Evolutionary conservation across 176 grass and related monocot genomes (phyloP).

Genomic region (Panicum miliaceum): DNA sequence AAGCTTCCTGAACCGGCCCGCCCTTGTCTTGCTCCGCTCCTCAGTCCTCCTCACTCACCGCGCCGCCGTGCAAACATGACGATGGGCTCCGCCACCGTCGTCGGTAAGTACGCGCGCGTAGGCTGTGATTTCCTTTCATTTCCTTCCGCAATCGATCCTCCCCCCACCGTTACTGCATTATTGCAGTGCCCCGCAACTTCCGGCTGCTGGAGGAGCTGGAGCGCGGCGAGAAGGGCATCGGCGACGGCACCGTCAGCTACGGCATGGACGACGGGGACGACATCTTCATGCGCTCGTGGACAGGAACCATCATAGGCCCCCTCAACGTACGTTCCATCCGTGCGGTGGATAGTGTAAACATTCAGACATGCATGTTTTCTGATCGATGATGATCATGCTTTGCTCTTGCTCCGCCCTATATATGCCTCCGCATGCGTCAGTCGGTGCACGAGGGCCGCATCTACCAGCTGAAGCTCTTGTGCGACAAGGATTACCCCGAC

Average conservation of each 20-base stretch:
- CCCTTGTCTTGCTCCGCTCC: not conserved
- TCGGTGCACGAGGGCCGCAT: slow-evolving; percentile 59
- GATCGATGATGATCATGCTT: too few species aligned
- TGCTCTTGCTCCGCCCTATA: too few species aligned
- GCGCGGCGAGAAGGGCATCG: slow-evolving; percentile 63
- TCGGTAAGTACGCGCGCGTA: slow-evolving; percentile 5
- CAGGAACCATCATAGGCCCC: slow-evolving; percentile 67
- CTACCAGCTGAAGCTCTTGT: slow-evolving; percentile 68
- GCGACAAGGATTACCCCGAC: slow-evolving; percentile 68
- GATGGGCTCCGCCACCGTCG: slow-evolving; percentile 37
- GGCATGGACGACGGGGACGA: slow-evolving; percentile 74
- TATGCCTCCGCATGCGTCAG: too few species aligned
- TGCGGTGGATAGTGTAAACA: too few species aligned
- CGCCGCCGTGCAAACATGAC: slow-evolving; percentile 5
- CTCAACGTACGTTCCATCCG: slow-evolving; percentile 65
- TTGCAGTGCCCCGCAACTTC: slow-evolving; percentile 50
- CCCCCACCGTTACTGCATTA: too few species aligned
- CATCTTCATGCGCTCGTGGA: slow-evolving; percentile 86
- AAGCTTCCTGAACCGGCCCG: too few species aligned
- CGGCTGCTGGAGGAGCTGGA: slow-evolving; percentile 66
- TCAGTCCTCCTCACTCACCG: too few species aligned
- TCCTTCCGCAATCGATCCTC: too few species aligned
- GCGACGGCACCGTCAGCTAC: slow-evolving; percentile 62
- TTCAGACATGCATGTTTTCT: too few species aligned
- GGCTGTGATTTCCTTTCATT: not conserved